phyloP scores from a whole-genome alignment of 2,329 filamentous ascomycete species.

The Byssoonygena ceratinophila region DNA sequence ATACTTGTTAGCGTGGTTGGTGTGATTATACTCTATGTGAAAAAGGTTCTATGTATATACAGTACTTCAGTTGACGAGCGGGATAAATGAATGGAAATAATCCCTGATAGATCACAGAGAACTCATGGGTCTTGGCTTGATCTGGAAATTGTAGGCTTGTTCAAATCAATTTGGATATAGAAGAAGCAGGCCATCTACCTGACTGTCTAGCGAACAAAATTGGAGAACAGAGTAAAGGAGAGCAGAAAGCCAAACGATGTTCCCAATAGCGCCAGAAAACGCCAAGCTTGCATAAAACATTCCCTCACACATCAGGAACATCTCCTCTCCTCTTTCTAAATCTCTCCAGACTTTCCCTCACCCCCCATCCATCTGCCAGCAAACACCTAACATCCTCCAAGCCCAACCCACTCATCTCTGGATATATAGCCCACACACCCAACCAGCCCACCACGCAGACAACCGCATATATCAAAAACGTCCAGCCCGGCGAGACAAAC shows the following conservation, averaged over 20 bases:
- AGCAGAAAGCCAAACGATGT: background rate
- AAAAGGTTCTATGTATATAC: too few species aligned
- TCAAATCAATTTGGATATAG: too few species aligned
- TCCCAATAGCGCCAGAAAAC: too few species aligned
- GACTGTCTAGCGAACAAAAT: background rate
- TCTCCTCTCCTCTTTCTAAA: constrained; percentile 11
- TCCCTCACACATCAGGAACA: background rate
- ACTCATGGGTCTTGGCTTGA: too few species aligned
- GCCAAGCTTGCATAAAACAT: too few species aligned
- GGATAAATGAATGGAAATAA: too few species aligned
- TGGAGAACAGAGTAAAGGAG: background rate
- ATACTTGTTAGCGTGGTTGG: too few species aligned
- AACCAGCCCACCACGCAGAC: constrained; percentile 59
- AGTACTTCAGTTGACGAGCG: too few species aligned
- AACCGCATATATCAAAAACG: constrained; percentile 67
- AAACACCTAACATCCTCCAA: constrained; percentile 69
- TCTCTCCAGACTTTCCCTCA: constrained; percentile 39
- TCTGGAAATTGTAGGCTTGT: too few species aligned
- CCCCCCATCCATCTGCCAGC: constrained; percentile 63
- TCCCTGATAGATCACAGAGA: too few species aligned
- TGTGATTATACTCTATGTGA: too few species aligned
- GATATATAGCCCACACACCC: constrained; percentile 64
- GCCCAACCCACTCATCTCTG: constrained; percentile 71
- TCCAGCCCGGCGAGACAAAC: constrained; percentile 58
- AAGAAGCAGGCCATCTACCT: too few species aligned